Base-by-base conservation (phyloP, 148 eudicot species). In the Rheum nobile region DNA sequence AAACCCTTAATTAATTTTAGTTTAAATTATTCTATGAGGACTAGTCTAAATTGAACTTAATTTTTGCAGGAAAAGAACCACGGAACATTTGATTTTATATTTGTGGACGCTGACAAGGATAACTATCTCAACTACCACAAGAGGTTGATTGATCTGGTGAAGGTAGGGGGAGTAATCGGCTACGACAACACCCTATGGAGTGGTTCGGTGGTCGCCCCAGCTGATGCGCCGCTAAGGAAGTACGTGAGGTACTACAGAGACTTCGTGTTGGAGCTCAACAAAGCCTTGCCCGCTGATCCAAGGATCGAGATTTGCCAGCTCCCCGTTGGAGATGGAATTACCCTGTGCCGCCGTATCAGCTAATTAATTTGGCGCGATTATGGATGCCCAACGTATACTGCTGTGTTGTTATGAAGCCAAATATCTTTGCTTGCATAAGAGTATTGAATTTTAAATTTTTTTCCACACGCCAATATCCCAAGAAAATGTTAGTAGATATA, bases 131-230 rank as follows among this genome's bases (percentile, higher is more conserved):
- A 79, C 71, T 82, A 79, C 68, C 85, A 82, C 24, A 80, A 77
- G 26, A 35, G n/a, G 24, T 17, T 83, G 31, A 19, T 83, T 31
- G 73, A 77, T n/a, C 72, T 83, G 0, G 77, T 83, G 4, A 83
- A 70, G 72, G 65, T 83, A 13, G 85, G 85, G 48, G 81, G 83
- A 44, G 41, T 80, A 6, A 80, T 80, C 22, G 83, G 78, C 1
- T 83, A 77, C 26, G 85, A 83, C 63, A 83, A 80, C 69, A 83
- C 85, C 32, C 81, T 83, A 3, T 83, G 83, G 85, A 75, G 67
- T 14, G 83, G 85, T 0, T 72, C 83, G 0, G 81, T 80, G 4
- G 79, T 78, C 8, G 47, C 73, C 6, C 22, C 72, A 2, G 77
- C 68, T 0, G 76, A 79, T 19, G 82, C 54, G 11, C 77, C 77